These are phyloP conservation scores for Yamadazyma epiphylla DNA, from an alignment of 1,139 yeast species.

Conservation along the genomic window DNA sequence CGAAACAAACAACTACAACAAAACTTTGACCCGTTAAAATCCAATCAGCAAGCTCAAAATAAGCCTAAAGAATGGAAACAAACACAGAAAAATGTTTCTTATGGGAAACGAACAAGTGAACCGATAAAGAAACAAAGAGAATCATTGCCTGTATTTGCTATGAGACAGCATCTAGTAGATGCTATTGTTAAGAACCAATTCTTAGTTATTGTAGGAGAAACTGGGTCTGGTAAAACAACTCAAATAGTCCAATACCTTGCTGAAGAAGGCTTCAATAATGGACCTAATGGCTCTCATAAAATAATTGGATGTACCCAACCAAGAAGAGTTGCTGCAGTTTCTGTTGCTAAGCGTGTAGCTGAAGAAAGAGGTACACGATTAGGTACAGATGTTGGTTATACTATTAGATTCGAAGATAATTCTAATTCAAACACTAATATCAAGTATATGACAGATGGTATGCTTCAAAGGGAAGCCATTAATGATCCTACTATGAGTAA, in stretches of 20 bases:
- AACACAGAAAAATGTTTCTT: conserved; percentile 39
- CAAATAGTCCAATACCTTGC: conserved; percentile 38
- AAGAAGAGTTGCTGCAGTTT: conserved; percentile 91
- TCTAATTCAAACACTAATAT: conserved; percentile 54
- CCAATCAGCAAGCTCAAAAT: not conserved
- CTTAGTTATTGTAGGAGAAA: conserved; percentile 45
- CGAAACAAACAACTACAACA: conserved; percentile 30
- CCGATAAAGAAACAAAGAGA: conserved; percentile 65
- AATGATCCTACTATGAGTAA: conserved; percentile 67
- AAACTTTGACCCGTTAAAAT: conserved; percentile 40
- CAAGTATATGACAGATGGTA: conserved; percentile 89
- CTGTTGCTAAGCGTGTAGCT: conserved; percentile 88
- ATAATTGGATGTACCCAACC: conserved; percentile 89
- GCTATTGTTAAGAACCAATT: conserved; percentile 49
- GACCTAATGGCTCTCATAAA: conserved; percentile 24
- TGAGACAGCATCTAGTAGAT: conserved; percentile 54
- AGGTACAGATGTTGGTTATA: conserved; percentile 82
- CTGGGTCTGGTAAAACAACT: conserved; percentile 45
- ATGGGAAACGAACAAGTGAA: conserved; percentile 51
- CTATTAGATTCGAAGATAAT: conserved; percentile 83
- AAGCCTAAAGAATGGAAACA: conserved; percentile 33
- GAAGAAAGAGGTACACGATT: conserved; percentile 71
- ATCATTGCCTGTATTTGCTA: conserved; percentile 68
- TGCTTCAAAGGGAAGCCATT: conserved; percentile 81
- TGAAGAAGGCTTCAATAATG: conserved; percentile 33